These are phyloP conservation scores for Paxillus involutus DNA, from an alignment of 768 basidiomycete genomes.

Conservation along the genomic window DNA sequence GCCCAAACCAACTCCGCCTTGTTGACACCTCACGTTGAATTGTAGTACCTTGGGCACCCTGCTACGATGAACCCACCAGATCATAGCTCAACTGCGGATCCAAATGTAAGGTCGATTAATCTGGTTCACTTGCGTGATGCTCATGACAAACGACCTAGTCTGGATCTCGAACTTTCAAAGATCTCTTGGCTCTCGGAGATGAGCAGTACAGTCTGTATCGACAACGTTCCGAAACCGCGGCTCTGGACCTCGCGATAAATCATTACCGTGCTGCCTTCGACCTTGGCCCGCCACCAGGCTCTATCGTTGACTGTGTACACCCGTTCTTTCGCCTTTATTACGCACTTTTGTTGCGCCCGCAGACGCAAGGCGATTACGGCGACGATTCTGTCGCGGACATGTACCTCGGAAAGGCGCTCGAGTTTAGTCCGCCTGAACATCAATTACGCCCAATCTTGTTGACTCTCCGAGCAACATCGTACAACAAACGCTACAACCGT, in stretches of 20 bases:
- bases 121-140: not conserved
- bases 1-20: too few relatives aligned
- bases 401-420: slow-evolving; percentile 11
- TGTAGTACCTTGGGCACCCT: too few relatives aligned
- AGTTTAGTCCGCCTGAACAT: slow-evolving; percentile 4
- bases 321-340: slow-evolving; percentile 13
- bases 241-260: slow-evolving; percentile 10
- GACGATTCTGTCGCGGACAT: not conserved
- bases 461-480: slow-evolving; percentile 9
- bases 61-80: not conserved
- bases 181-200: slow-evolving; percentile 8
- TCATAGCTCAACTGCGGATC: not conserved
- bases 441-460: slow-evolving; percentile 9
- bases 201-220: slow-evolving; percentile 8
- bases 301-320: not conserved
- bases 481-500: slow-evolving; percentile 8
- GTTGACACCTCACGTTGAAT: too few relatives aligned
- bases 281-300: slow-evolving; percentile 8
- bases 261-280: slow-evolving; percentile 18
- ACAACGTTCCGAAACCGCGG: not conserved
- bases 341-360: not conserved
- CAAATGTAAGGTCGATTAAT: not conserved
- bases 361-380: not conserved
- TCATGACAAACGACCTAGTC: not conserved
- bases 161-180: slow-evolving; percentile 26